Base-by-base conservation (phyloP, 2,329 filamentous ascomycete species). In the Ophiocordyceps sinensis region DNA sequence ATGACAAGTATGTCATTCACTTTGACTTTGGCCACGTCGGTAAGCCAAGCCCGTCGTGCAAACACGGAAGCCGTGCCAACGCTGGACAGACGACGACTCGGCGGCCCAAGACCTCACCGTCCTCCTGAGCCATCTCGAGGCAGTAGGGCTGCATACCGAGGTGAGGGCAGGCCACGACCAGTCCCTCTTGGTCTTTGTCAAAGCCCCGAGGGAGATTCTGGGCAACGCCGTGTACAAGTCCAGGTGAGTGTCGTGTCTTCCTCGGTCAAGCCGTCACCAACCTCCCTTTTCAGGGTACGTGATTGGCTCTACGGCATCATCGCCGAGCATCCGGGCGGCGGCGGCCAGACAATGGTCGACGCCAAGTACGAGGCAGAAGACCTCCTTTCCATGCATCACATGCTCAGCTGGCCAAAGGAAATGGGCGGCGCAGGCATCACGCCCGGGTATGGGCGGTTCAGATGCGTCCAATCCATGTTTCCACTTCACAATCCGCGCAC, bases 271-370 rank as follows among this genome's bases (percentile, higher is more conserved):
- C 9, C 12, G 2, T n/a, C n/a, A n/a, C n/a, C n/a, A n/a, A n/a
- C n/a, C n/a, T n/a, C n/a, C n/a, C n/a, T 23, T 37, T 10, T 19
- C 43, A 83, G 82, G 50, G 75, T 85, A 28, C 79, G 78, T 49
- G 82, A 87, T 56, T 87, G 80, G 79, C 67, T 87, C 19, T 76
- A 82, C 54, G 79, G 79, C 36, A 75, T 85, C 45, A 73, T 74
- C 36, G 68, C 77, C 37, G 68, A 70, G 34, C 75, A 82, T 40
- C 82, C 82, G 0, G 66, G 67, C 60, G 45, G 67, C 67, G 48
- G 66, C 65, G 58, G 63, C 57, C 41, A 70, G 71, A 52, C 74
- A 64, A 23, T 69, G 68, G 40, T 68, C 70, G 51, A 75, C 62
- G 61, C 54, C 11, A 51, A 49, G 4, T 66, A 55, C 32, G 78